phyloP scores from a whole-genome alignment of 2,329 filamentous ascomycete species.

The Diaporthe vexans region DNA sequence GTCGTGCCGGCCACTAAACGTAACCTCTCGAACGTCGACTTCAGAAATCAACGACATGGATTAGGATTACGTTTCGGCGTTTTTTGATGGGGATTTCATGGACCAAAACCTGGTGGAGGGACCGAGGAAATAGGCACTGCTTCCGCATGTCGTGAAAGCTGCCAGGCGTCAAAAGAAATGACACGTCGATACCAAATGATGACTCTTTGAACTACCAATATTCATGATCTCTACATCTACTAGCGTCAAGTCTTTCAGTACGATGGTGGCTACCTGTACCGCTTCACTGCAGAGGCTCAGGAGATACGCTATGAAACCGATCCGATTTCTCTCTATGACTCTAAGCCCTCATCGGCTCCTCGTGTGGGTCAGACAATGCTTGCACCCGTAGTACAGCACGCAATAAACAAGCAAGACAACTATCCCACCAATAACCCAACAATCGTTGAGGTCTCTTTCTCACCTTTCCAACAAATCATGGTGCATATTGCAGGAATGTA shows the following conservation, averaged over 20 bases:
- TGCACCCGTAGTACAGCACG: neutral
- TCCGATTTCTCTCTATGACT: neutral
- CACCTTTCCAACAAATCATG: neutral
- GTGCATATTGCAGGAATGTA: neutral
- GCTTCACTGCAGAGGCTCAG: neutral
- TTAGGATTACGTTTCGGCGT: slow-evolving; percentile 34
- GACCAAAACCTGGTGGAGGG: slow-evolving; percentile 23
- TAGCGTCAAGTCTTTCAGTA: neutral
- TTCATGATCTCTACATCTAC: slow-evolving; percentile 13
- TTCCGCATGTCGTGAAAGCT: slow-evolving; percentile 18
- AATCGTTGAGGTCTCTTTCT: neutral
- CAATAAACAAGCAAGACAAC: neutral
- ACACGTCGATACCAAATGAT: slow-evolving; percentile 33
- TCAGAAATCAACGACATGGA: slow-evolving; percentile 32
- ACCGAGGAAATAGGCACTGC: slow-evolving; percentile 18
- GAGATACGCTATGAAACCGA: neutral
- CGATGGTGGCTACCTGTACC: neutral
- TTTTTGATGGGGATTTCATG: slow-evolving; percentile 28
- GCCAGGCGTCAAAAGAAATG: slow-evolving; percentile 28
- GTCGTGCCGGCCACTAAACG: slow-evolving; percentile 73
- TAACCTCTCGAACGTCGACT: slow-evolving; percentile 31
- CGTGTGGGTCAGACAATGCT: neutral
- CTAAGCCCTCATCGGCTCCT: neutral
- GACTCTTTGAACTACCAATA: slow-evolving; percentile 21
- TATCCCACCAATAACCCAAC: neutral